phyloP scores from a whole-genome alignment of 1,284 basidiomycete species.

The Rhodofomes roseus region DNA sequence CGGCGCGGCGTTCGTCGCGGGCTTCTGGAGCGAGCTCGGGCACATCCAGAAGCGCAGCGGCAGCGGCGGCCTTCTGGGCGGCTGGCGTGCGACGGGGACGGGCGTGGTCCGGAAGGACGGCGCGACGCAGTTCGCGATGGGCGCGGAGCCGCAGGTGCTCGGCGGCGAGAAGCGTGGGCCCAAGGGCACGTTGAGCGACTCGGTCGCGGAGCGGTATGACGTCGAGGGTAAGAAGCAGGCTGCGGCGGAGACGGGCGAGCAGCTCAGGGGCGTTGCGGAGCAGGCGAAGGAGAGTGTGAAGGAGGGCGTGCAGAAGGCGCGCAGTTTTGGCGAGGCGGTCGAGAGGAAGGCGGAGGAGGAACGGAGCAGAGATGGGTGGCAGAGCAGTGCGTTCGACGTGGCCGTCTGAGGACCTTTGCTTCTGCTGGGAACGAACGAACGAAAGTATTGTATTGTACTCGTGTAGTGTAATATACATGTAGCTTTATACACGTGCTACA shows the following conservation, averaged over 20 bases:
- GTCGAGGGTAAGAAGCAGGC: conserved; percentile 15
- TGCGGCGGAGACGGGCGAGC: conserved; percentile 7
- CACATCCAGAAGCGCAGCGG: conserved; percentile 37
- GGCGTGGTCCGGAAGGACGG: conserved; percentile 53
- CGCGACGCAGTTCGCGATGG: conserved; percentile 52
- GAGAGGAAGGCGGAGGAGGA: conserved; percentile 42
- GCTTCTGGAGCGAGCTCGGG: conserved; percentile 64
- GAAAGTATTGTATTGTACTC: too few relatives aligned
- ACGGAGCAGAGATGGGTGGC: conserved; percentile 42
- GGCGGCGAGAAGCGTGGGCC: conserved; percentile 62
- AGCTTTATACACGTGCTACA: too few relatives aligned
- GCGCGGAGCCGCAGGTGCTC: conserved; percentile 67
- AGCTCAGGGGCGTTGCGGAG: conserved; percentile 20
- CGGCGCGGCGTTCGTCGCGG: conserved; percentile 47
- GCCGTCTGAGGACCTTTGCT: too few relatives aligned
- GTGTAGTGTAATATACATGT: too few relatives aligned
- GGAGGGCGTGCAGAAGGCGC: conserved; percentile 38
- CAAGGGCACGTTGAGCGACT: conserved; percentile 48
- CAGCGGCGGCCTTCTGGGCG: conserved; percentile 36
- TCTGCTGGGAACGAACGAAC: too few relatives aligned
- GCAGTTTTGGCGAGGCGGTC: conserved; percentile 44
- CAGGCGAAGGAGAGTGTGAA: conserved; percentile 30
- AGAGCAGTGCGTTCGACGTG: conserved; percentile 51
- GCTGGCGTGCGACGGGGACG: conserved; percentile 53
- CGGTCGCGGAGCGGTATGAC: conserved; percentile 33